These are phyloP conservation scores for Phaeosphaeriaceae sp. DNA, from an alignment of 2,329 filamentous ascomycete genomes.

Conservation along the genomic window DNA sequence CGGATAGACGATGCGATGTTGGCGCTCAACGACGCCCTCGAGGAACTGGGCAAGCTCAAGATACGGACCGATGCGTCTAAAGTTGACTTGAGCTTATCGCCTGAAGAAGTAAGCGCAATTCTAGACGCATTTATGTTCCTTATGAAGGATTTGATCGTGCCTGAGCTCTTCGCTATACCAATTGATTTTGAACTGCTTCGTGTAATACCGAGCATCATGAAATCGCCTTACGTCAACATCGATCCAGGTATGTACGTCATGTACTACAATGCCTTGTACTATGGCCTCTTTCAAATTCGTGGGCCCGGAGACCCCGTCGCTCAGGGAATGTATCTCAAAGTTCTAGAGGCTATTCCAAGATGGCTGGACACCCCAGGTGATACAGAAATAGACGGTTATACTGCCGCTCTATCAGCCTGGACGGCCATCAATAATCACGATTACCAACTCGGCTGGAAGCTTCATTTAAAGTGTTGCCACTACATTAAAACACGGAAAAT, in stretches of 20 bases:
- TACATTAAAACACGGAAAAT: slow-evolving; percentile 26
- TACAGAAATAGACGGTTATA: slow-evolving; percentile 26
- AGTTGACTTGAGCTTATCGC: slow-evolving; percentile 20
- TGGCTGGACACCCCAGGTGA: slow-evolving; percentile 28
- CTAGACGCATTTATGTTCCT: slow-evolving; percentile 29
- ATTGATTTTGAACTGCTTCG: slow-evolving; percentile 25
- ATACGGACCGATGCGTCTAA: slow-evolving; percentile 21
- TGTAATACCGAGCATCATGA: slow-evolving; percentile 29
- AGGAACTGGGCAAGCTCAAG: slow-evolving; percentile 33
- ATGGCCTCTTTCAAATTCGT: slow-evolving; percentile 24
- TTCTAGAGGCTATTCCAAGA: slow-evolving; percentile 32
- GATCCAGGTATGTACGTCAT: slow-evolving; percentile 32
- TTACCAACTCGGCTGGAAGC: slow-evolving; percentile 38
- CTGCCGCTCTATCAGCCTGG: slow-evolving; percentile 31
- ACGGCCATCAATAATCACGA: slow-evolving; percentile 34
- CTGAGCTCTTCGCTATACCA: slow-evolving; percentile 19
- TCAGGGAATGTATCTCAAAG: slow-evolving; percentile 33
- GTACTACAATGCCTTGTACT: slow-evolving; percentile 38
- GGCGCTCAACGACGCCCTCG: slow-evolving; percentile 32
- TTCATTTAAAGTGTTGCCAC: slow-evolving; percentile 37
- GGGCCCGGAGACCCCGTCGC: slow-evolving; percentile 20
- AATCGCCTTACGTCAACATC: slow-evolving; percentile 34
- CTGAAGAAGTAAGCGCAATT: slow-evolving; percentile 24
- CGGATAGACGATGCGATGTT: slow-evolving; percentile 36
- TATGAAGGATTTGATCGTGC: slow-evolving; percentile 22